A percentile compares a stretch with the other conserved stretches of the same genome.
These are phyloP conservation scores for Cadophora gregata DNA, from an alignment of 2,329 filamentous ascomycete species.

Conservation along the genomic window DNA sequence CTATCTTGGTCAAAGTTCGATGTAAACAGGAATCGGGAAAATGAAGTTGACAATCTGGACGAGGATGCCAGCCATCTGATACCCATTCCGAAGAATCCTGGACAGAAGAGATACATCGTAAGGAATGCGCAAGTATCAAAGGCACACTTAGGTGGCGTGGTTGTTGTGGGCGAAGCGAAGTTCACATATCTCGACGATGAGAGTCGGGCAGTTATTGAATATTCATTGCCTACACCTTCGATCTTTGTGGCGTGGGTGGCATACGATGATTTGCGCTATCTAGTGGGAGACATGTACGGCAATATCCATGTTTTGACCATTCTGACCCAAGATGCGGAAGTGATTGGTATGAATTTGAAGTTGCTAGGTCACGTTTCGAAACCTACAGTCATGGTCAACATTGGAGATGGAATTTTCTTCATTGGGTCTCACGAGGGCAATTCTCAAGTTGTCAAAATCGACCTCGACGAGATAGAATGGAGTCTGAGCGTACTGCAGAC, in stretches of 20 bases:
- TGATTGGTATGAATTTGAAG: constrained; percentile 75
- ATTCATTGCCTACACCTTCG: constrained; percentile 72
- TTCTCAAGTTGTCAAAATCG: constrained; percentile 77
- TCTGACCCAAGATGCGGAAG: constrained; percentile 67
- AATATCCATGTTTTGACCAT: constrained; percentile 85
- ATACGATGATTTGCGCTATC: constrained; percentile 79
- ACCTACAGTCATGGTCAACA: constrained; percentile 79
- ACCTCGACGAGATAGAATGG: constrained; percentile 55
- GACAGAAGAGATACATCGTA: constrained; percentile 65
- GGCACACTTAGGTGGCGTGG: constrained; percentile 70
- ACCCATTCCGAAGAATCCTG: constrained; percentile 62
- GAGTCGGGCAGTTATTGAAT: constrained; percentile 68
- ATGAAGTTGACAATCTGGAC: constrained; percentile 59
- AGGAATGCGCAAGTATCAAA: constrained; percentile 55
- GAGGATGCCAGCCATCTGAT: constrained; percentile 66
- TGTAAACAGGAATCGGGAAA: constrained; percentile 58
- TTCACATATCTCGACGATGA: constrained; percentile 86
- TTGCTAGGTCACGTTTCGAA: constrained; percentile 71
- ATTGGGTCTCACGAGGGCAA: constrained; percentile 93
- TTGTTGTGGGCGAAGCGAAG: constrained; percentile 80
- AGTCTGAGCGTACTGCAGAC: constrained; percentile 72
- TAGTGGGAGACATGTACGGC: constrained; percentile 93
- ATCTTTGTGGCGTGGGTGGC: constrained; percentile 93
- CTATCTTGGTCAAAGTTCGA: constrained; percentile 61
- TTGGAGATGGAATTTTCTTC: constrained; percentile 76